These are phyloP conservation scores for Piloderma croceum DNA, from an alignment of 768 basidiomycete species.

Conservation along the genomic window DNA sequence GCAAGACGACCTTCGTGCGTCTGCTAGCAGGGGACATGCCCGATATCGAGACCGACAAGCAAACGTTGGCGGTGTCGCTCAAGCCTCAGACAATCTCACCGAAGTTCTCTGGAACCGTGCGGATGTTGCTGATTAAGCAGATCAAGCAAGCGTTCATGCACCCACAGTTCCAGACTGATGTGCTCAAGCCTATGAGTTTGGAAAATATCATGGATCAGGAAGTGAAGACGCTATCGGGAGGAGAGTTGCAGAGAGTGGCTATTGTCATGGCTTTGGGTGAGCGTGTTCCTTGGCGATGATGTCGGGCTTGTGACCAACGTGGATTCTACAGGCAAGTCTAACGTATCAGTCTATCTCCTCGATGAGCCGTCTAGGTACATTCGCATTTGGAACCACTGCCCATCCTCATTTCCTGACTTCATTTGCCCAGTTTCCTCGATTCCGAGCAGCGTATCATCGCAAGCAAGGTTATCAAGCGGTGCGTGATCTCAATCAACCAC, in stretches of 20 bases:
- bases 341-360: conserved; percentile 85
- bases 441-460: conserved; percentile 99
- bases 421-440: conserved; percentile 74
- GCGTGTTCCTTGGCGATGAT: conserved; percentile 8
- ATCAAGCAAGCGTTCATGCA: conserved; percentile 98
- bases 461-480: conserved; percentile 96
- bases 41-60: conserved; percentile 77
- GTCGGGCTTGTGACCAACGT: conserved; percentile 5
- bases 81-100: conserved; percentile 99
- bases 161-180: conserved; percentile 98
- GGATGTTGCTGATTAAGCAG: conserved; percentile 89
- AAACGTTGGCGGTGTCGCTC: conserved; percentile 81
- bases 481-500: too few species aligned
- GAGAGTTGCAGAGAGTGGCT: conserved; percentile 96
- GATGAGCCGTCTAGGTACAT: conserved; percentile 85
- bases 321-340: conserved; percentile 58
- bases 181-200: conserved; percentile 94
- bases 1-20: conserved; percentile 97
- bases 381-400: background rate
- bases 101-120: conserved; percentile 94
- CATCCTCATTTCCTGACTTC: conserved; percentile 1
- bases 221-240: conserved; percentile 96
- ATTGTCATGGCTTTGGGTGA: conserved; percentile 87
- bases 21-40: conserved; percentile 90
- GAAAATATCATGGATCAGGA: conserved; percentile 97